Evolutionary conservation across 305 asterid genomes (phyloP), one percentile per base, ranked within the genome.

Genomic region (Rubia tinctorum): DNA sequence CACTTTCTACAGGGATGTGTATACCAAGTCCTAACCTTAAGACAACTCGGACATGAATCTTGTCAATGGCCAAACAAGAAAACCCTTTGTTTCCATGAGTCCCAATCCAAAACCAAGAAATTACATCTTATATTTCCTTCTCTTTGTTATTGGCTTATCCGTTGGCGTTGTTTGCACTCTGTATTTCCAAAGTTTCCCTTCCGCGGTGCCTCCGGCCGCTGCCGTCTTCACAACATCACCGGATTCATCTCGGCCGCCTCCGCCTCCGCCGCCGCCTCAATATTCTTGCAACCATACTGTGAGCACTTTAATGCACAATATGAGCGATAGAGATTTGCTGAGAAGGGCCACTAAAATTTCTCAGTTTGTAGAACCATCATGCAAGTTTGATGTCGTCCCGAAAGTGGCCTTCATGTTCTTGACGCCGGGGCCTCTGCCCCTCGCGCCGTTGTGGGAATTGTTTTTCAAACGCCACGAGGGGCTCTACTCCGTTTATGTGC

Each of bases 381-480:
- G 59, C 59, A 53, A 17, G 59, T 53, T 6, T 18, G 59, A 53
- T 53, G 18, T 71, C 45, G 79, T 76, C 2, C 77, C 83, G 2
- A 89, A 84, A 44, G 82, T 89, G 79, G 96, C 97, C n/a, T 91
- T 89, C 55, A 88, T 91, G 96, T 89, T 86, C 82, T 77, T 91
- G 91, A 85, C 94, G 53, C 86, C 88, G 18, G 92, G 97, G 59
- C 81, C 87, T 18, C 63, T 89, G 82, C 92, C 96, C 2, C 90
- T 89, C 15, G 82, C 89, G 25, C 90, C 88, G 0, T 59, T 89
- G 61, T 88, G 95, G 95, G 95, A 87, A 15, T 63, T 69, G 80
- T 91, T 89, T 64, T 89, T 91, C 67, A 74, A 77, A 34, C 88
- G 93, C 0, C 80, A 89, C 61, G 23, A 88, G 68, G 89, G 84